Base-by-base conservation (phyloP, 345 rosid species). In the Boechera retrofracta region DNA sequence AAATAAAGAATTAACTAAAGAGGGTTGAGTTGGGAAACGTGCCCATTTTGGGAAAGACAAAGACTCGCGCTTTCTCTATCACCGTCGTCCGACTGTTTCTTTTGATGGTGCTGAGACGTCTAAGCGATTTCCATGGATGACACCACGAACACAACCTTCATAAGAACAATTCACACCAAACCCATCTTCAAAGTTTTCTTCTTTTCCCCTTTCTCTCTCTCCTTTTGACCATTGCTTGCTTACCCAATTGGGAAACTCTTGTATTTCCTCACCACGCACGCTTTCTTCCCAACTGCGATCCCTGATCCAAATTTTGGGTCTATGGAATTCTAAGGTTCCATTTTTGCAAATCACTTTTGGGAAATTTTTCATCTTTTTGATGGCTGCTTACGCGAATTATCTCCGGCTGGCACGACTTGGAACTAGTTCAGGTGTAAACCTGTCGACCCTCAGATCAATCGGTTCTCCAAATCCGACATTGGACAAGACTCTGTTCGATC, bases 311-410 rank as follows among this genome's bases (percentile, higher is more conserved):
- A 26, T 6, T 26, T 33, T 26, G 32, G 33, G 21, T 69, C n/a
- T 29, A 72, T 48, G 60, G 6, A 38, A 28, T 49, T 64, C 35
- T 12, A 60, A 48, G 64, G 69, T 51, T 75, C 44, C 21, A 16
- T 1, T 24, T 48, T 24, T 56, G n/a, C 71, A 2, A 18, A 21
- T 41, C 26, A 26, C 11, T 8, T 59, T 49, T 15, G 3, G 0
- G 26, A 2, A 5, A 2, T 9, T 41, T 11, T 32, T 13, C 3
- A 10, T 64, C 15, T 2, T 32, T 41, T 26, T 21, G 38, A 89
- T 87, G 89, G 81, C 89, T 11, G 83, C 82, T 9, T 73, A 73
- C 60, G 77, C 79, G 47, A 86, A 81, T 36, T 86, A 82, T 72
- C 85, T 82, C 75, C 80, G 87, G 45, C 49, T 81, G 18, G 81